A percentile compares a stretch with the other conserved stretches of the same genome.
These are phyloP conservation scores for Epichloe aotearoae DNA, from an alignment of 2,329 filamentous ascomycete genomes.

Conservation along the genomic window DNA sequence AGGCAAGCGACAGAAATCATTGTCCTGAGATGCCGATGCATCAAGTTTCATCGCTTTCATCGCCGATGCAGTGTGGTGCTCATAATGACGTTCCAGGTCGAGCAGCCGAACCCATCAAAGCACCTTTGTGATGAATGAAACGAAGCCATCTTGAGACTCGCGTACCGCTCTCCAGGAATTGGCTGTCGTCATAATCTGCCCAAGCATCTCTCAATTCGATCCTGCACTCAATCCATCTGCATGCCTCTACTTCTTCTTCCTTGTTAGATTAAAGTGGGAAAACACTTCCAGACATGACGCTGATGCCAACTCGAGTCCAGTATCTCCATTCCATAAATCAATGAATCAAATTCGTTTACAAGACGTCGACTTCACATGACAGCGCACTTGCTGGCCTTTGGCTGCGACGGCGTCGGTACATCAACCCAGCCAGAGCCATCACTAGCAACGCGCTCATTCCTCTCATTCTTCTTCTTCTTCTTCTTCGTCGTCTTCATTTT, in stretches of 20 bases:
- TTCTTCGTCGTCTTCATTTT: conserved; percentile 28
- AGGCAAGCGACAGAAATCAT: no score
- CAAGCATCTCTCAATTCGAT: background rate
- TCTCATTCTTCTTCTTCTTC: conserved; percentile 18
- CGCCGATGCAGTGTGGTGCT: no score
- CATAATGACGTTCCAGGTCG: no score
- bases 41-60: no score
- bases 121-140: background rate
- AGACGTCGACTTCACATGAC: conserved; percentile 30
- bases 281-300: background rate
- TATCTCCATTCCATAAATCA: background rate
- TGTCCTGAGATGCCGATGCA: no score
- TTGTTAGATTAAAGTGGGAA: background rate
- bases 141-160: no score
- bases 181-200: background rate
- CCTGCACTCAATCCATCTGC: background rate
- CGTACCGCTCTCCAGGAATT: no score
- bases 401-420: conserved; percentile 21
- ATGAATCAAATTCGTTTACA: no score
- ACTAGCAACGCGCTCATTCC: conserved; percentile 15
- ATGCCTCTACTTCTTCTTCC: background rate
- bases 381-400: conserved; percentile 33
- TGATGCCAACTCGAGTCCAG: background rate
- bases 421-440: conserved; percentile 42
- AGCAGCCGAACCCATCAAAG: no score